Evolutionary conservation across 257 asterid genomes (phyloP).

Genomic region (Fraxinus excelsior): DNA sequence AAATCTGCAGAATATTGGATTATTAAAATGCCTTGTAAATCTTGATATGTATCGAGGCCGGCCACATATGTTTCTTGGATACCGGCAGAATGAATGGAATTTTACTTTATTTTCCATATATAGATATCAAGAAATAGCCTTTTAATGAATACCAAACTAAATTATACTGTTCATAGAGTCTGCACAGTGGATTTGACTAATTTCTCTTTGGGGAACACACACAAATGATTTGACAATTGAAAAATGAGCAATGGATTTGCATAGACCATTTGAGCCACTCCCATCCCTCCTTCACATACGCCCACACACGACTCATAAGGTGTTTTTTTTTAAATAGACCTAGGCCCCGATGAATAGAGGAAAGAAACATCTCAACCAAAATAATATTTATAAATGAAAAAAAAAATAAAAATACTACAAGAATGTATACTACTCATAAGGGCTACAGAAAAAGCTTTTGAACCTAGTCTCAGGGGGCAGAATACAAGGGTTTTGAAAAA

Average conservation of each 20-base stretch:
- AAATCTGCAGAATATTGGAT: background rate
- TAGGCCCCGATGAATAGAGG: too few relatives aligned
- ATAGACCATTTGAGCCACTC: background rate
- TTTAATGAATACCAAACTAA: constrained; percentile 45
- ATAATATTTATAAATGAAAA: too few relatives aligned
- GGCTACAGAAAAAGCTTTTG: too few relatives aligned
- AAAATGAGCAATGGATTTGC: constrained; percentile 46
- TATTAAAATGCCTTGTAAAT: background rate
- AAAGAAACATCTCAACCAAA: too few relatives aligned
- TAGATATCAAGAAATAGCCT: constrained; percentile 21
- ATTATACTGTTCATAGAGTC: constrained; percentile 33
- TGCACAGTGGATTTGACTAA: constrained; percentile 46
- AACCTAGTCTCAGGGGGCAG: too few relatives aligned
- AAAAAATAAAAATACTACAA: too few relatives aligned
- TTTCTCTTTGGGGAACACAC: constrained; percentile 59
- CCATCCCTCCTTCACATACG: background rate
- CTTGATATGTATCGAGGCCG: background rate
- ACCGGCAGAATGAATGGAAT: constrained; percentile 27
- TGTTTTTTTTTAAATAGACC: too few relatives aligned
- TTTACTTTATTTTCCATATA: constrained; percentile 28
- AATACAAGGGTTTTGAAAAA: background rate
- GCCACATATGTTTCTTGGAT: constrained; percentile 22
- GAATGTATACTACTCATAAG: too few relatives aligned
- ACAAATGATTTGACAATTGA: constrained; percentile 47
- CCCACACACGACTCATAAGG: background rate